Evolutionary conservation across 495 filamentous ascomycete species (phyloP).

Genomic region (Podospora appendiculata): DNA sequence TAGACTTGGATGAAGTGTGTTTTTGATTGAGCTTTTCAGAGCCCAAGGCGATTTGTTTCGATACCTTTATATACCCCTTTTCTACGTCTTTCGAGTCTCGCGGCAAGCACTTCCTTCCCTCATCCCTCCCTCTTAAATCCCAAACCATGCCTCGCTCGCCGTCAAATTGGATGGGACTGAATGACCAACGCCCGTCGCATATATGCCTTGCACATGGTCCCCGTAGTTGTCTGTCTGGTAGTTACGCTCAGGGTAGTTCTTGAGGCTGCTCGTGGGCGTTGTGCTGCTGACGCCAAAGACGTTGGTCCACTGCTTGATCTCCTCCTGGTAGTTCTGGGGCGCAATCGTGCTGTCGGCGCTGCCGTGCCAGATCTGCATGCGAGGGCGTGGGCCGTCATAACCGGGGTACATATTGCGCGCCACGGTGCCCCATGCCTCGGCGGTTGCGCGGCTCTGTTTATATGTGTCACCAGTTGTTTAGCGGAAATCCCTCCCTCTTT

Average conservation of each 20-base stretch:
- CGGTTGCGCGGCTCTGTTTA: constrained; percentile 26
- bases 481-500: too few species aligned
- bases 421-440: constrained; percentile 34
- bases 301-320: constrained; percentile 45
- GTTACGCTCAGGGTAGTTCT: constrained; percentile 27
- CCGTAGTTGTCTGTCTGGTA: constrained; percentile 32
- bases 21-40: too few species aligned
- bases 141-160: constrained; percentile 31
- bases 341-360: constrained; percentile 36
- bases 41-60: too few species aligned
- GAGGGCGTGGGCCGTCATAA: constrained; percentile 39
- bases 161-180: constrained; percentile 29
- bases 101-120: background rate
- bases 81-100: background rate
- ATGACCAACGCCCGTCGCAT: constrained; percentile 31
- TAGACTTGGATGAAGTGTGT: too few species aligned
- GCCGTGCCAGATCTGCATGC: constrained; percentile 52
- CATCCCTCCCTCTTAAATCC: constrained; percentile 12
- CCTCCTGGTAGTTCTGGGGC: constrained; percentile 40
- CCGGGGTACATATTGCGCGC: constrained; percentile 39
- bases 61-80: background rate
- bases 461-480: too few species aligned
- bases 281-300: constrained; percentile 31
- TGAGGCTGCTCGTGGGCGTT: constrained; percentile 20
- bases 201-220: constrained; percentile 30